A percentile compares a stretch with the other conserved stretches of the same genome.
These are phyloP conservation scores for Globisporangium mamillatum DNA, from an alignment of 352 stramenopile genomes.

Conservation along the genomic window DNA sequence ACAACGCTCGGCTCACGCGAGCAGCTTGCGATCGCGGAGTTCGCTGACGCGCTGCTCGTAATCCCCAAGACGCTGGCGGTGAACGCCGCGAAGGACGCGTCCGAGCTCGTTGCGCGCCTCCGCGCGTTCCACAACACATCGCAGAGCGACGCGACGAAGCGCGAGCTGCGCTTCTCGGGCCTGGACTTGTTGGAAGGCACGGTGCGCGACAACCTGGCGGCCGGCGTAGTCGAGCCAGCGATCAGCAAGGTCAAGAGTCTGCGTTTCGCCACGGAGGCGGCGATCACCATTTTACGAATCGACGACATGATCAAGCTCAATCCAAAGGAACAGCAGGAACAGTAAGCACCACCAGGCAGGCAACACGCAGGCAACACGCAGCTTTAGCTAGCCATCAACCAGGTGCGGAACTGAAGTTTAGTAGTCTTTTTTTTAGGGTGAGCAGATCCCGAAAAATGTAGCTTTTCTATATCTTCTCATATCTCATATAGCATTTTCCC, in stretches of 20 bases:
- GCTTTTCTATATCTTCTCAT: conserved; percentile 25
- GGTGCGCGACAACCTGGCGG: conserved; percentile 95
- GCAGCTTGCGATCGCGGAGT: conserved; percentile 99
- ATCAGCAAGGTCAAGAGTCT: conserved; percentile 99
- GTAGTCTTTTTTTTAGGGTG: conserved; percentile 8
- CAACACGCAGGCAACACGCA: not conserved
- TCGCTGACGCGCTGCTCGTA: conserved; percentile 86
- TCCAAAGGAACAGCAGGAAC: conserved; percentile 79
- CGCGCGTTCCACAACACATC: conserved; percentile 96
- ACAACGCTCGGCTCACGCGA: conserved; percentile 95
- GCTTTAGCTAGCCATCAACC: not conserved
- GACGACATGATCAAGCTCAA: conserved; percentile 98
- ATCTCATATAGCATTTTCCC: conserved; percentile 27
- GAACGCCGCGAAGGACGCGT: conserved; percentile 99
- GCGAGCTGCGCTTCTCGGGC: conserved; percentile 87
- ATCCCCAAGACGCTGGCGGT: conserved; percentile 97
- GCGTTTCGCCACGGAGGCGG: conserved; percentile 98
- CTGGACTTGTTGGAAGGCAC: conserved; percentile 95
- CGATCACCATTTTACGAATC: conserved; percentile 99
- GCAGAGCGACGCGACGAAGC: conserved; percentile 82
- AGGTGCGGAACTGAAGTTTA: conserved; percentile 4
- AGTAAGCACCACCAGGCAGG: conserved; percentile 42
- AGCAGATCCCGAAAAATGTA: conserved; percentile 6
- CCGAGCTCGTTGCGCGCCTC: conserved; percentile 97
- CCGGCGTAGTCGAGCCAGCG: conserved; percentile 98